Base-by-base conservation (phyloP, 306 rosid species). In the Hippophae gyantsensis region DNA sequence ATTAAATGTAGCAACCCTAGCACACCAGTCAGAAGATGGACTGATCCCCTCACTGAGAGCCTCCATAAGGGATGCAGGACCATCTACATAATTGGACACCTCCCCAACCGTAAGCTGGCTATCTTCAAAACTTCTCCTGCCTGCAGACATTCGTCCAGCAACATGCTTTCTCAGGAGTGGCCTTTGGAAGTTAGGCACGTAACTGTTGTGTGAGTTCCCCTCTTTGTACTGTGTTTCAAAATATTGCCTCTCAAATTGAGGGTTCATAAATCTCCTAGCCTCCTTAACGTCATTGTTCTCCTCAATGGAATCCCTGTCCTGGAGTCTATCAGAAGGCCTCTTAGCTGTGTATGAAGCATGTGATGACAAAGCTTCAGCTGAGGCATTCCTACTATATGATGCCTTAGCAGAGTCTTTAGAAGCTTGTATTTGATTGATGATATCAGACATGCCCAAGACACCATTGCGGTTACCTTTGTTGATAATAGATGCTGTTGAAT, bases 1-100 rank as follows among this genome's bases (percentile, higher is more conserved):
- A 76, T 86, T 89, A 67, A 93, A 93, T 65, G 99, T 92, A 66
- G 93, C 78, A 75, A 93, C 90, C 84, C 99, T 77, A 45, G 95
- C 93, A 78, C 81, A 80, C 99, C 99, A 93, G 74, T 86, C 86
- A 77, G 99, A 93, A 77, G 87, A 85, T 60, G 95, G 82, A 75
- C 84, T 81, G 63, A 93, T 84, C 63, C 99, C 97, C 65, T 93
- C 95, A 58, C 84, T 79, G 63, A 93, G 76, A 74, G 97, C 97
- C 70, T 93, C 99, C 69, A 72, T 76, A 57, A 93, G 89, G 69
- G 97, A 93, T 52, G 94, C 71, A 1, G 87, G 89, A 69, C 94
- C 86, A 64, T 80, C 97, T 38, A 72, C 76, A 73, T 69, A 82
- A 78, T 74, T 89, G 69, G 97, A 74, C 75, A 77, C 61, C 69